These are phyloP conservation scores for Grifola frondosa DNA, from an alignment of 1,284 basidiomycete species.

Conservation along the genomic window DNA sequence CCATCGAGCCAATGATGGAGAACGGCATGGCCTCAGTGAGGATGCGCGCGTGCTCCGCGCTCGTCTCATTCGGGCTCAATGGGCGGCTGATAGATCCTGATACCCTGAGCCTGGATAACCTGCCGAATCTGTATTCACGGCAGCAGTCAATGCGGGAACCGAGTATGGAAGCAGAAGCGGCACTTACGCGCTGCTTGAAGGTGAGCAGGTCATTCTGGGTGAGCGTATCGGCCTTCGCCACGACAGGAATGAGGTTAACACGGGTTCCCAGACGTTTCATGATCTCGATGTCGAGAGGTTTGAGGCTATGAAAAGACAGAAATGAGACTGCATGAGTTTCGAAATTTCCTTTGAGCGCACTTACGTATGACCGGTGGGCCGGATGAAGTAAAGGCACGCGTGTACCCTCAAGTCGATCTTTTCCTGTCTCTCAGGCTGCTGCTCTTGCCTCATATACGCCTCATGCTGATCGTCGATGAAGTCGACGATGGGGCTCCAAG, in stretches of 20 bases:
- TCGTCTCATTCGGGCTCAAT: conserved; percentile 88
- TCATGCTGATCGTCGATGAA: conserved; percentile 99
- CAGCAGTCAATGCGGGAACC: conserved; percentile 8
- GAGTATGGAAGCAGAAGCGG: conserved; percentile 2
- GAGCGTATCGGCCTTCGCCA: conserved; percentile 96
- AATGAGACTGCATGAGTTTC: not conserved
- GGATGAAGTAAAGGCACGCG: conserved; percentile 97
- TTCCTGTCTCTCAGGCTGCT: conserved; percentile 91
- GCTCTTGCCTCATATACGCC: conserved; percentile 99
- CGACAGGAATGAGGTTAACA: conserved; percentile 96
- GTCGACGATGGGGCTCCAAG: conserved; percentile 97
- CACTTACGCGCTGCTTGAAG: conserved; percentile 90
- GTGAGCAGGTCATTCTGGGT: conserved; percentile 88
- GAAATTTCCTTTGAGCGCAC: conserved; percentile 28
- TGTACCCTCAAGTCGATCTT: conserved; percentile 97
- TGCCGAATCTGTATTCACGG: conserved; percentile 71
- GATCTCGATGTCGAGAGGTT: conserved; percentile 98
- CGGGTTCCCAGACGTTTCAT: conserved; percentile 97
- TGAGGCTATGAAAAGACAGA: conserved; percentile 58
- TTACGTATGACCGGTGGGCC: conserved; percentile 94
- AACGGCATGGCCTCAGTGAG: conserved; percentile 93
- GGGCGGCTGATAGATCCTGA: conserved; percentile 93
- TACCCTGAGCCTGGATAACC: conserved; percentile 87
- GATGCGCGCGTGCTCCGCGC: conserved; percentile 86
- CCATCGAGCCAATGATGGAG: conserved; percentile 96